These are phyloP conservation scores for Cucumis cinereus DNA, from an alignment of 306 rosid genomes.

Conservation along the genomic window DNA sequence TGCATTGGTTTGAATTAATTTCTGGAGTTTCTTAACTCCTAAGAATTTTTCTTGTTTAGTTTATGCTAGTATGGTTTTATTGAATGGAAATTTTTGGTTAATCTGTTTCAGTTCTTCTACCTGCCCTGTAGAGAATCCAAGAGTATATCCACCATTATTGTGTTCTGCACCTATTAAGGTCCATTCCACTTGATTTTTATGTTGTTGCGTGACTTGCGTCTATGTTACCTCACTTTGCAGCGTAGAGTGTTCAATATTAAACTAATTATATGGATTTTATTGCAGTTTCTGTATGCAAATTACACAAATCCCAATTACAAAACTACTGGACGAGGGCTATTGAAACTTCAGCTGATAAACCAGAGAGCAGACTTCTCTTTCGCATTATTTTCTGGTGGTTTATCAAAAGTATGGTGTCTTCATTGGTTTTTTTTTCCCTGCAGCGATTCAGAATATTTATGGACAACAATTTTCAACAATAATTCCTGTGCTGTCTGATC, in stretches of 20 bases:
- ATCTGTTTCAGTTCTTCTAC: slow-evolving; percentile 45
- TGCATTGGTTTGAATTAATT: neutral
- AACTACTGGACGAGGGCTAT: slow-evolving; percentile 48
- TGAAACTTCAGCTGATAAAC: slow-evolving; percentile 79
- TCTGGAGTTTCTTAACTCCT: neutral
- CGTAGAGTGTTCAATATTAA: neutral
- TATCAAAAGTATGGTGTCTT: slow-evolving; percentile 33
- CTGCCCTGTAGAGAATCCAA: slow-evolving; percentile 45
- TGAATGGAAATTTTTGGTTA: slow-evolving; percentile 3
- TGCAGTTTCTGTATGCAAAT: slow-evolving; percentile 87
- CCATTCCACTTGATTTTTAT: neutral
- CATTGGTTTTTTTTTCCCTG: too few relatives aligned
- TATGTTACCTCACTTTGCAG: neutral
- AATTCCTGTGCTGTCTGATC: neutral
- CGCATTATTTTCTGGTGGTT: slow-evolving; percentile 72
- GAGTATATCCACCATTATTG: slow-evolving; percentile 46
- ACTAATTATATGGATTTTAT: neutral
- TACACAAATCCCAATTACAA: slow-evolving; percentile 44
- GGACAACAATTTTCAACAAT: neutral
- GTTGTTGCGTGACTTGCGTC: neutral
- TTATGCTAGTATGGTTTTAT: neutral
- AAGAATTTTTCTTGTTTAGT: neutral
- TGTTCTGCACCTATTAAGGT: slow-evolving; percentile 95
- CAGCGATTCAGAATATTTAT: neutral
- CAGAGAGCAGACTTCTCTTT: slow-evolving; percentile 87